Evolutionary conservation across 2,329 filamentous ascomycete genomes (phyloP), one percentile per base, ranked within the genome.

Genomic region (Grosmannia clavigera): DNA sequence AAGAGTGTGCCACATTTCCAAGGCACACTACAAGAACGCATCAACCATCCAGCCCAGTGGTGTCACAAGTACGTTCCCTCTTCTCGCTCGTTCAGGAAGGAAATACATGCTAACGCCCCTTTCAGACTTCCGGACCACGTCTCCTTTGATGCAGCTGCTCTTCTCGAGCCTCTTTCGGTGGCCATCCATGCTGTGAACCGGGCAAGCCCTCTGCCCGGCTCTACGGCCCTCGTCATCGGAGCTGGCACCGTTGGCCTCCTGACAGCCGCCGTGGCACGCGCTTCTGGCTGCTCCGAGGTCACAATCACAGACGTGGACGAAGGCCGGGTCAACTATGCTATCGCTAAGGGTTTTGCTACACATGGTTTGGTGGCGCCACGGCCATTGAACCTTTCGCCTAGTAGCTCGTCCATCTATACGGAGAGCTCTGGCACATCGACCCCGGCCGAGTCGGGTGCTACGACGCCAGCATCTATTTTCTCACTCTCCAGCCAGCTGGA

Each of bases 1-100:
- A 84, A 84, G 68, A 81, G 77, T 46, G 76, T 81, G n/a, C 82
- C 82, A 61, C 82, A 85, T 67, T 83, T 81, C 64, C 82, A 84
- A 67, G 82, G 82, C 31, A 84, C 82, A 6, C 71, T 85, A 5
- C 82, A 85, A 65, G 81, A 84, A 66, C 76, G 75, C 61, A 82
- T 85, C 65, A 85, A 85, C 64, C 82, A 84, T 66, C 82, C 81
- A 5, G 82, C 81, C 6, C 70, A 72, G 38, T 85, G 82, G 82
- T 84, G 81, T 62, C 80, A 85, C 68, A 83, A 81, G 81, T 82
- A 70, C 67, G 76, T 69, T 27, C 22, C 27, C 19, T 54, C 35
- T 14, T 43, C 31, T 33, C 12, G 19, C 29, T 16, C 38, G 22
- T 19, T 5, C 43, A n/a, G 4, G 19, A 46, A 9, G 43, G 16